Evolutionary conservation across 179 eudicot genomes (phyloP).

Genomic region (Beta corolliflora): DNA sequence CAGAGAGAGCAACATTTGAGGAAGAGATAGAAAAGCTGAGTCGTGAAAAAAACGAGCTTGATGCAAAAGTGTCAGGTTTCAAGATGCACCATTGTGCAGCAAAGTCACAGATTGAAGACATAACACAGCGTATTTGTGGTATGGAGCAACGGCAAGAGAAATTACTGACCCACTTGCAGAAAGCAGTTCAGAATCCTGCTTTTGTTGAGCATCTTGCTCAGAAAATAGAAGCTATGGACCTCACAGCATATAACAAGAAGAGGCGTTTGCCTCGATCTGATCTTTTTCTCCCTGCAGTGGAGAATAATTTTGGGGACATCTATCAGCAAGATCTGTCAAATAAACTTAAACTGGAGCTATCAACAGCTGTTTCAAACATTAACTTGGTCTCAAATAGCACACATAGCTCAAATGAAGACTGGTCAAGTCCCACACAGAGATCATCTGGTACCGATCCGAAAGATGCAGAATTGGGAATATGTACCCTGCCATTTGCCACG

Average conservation of each 20-base stretch:
- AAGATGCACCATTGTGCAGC: slow-evolving; percentile 59
- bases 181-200: slow-evolving; percentile 55
- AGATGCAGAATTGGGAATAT: slow-evolving; percentile 45
- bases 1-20: slow-evolving; percentile 80
- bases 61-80: slow-evolving; percentile 43
- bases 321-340: slow-evolving; percentile 68
- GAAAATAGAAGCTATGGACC: slow-evolving; percentile 77
- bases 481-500: slow-evolving; percentile 43
- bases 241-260: slow-evolving; percentile 78
- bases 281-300: slow-evolving; percentile 40
- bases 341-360: slow-evolving; percentile 72
- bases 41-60: slow-evolving; percentile 70
- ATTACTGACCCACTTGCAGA: slow-evolving; percentile 52
- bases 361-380: slow-evolving; percentile 74
- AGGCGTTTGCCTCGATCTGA: slow-evolving; percentile 68
- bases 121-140: slow-evolving; percentile 46
- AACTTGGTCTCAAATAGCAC: slow-evolving; percentile 78
- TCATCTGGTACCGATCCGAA: slow-evolving; percentile 41
- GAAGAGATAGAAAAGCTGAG: slow-evolving; percentile 84
- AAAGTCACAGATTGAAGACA: slow-evolving; percentile 60
- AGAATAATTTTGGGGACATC: slow-evolving; percentile 47
- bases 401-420: slow-evolving; percentile 79
- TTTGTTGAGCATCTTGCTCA: slow-evolving; percentile 65
- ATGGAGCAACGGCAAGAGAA: slow-evolving; percentile 75
- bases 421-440: slow-evolving; percentile 53